These are phyloP conservation scores for Kazachstania psychrophila DNA, from an alignment of 805 yeast genomes.

Conservation along the genomic window DNA sequence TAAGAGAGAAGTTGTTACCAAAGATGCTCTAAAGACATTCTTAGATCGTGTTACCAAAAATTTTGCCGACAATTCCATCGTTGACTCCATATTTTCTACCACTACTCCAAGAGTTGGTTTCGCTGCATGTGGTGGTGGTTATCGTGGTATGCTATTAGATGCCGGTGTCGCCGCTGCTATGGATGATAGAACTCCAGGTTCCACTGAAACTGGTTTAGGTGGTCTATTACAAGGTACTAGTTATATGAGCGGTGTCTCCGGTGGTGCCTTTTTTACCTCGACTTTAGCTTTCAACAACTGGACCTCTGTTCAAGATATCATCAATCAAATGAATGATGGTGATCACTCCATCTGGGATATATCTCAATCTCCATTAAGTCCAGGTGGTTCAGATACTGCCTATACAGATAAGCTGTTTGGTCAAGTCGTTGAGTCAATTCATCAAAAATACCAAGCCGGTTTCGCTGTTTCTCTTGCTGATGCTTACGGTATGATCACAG, in stretches of 20 bases:
- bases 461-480: slow-evolving; percentile 59
- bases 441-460: slow-evolving; percentile 51
- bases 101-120: slow-evolving; percentile 40
- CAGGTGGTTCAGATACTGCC: slow-evolving; percentile 53
- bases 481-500: slow-evolving; percentile 67
- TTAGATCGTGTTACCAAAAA: slow-evolving; percentile 33
- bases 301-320: slow-evolving; percentile 56
- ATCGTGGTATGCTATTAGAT: slow-evolving; percentile 77
- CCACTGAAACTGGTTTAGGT: slow-evolving; percentile 53
- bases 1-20: slow-evolving; percentile 37
- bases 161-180: slow-evolving; percentile 77
- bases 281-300: slow-evolving; percentile 61
- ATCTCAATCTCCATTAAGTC: slow-evolving; percentile 48
- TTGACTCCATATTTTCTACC: slow-evolving; percentile 16
- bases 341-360: slow-evolving; percentile 59
- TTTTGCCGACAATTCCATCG: slow-evolving; percentile 11
- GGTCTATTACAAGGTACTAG: slow-evolving; percentile 64
- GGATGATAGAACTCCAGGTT: slow-evolving; percentile 61
- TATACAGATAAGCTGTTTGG: slow-evolving; percentile 42
- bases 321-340: slow-evolving; percentile 25
- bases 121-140: slow-evolving; percentile 85
- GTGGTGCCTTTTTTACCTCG: slow-evolving; percentile 77
- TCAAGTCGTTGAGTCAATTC: slow-evolving; percentile 43
- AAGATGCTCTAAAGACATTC: slow-evolving; percentile 37
- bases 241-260: slow-evolving; percentile 69